Conservation (phyloP, 2,329 filamentous ascomycete species). For the Diaporthe capsici region DNA sequence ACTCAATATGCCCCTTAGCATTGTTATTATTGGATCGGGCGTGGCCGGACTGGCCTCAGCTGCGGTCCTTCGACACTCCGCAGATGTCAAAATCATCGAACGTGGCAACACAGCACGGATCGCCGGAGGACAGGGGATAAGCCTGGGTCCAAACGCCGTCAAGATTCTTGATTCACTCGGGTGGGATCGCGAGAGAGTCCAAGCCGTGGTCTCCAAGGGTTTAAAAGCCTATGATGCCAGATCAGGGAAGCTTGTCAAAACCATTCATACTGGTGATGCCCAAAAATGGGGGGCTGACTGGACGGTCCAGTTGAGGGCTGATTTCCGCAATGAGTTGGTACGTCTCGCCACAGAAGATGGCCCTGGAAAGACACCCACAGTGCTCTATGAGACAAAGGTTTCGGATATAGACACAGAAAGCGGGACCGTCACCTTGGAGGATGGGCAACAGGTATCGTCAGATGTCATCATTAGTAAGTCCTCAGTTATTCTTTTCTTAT, state of each 20-base stretch:
- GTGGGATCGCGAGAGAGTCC: not conserved
- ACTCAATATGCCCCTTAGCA: not conserved
- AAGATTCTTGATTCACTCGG: not conserved
- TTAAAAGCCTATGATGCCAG: not conserved
- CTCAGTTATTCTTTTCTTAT: not conserved
- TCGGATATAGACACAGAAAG: not conserved
- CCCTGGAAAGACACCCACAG: not conserved
- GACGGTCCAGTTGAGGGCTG: not conserved
- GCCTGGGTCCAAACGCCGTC: not conserved
- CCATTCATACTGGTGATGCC: not conserved
- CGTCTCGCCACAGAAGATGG: not conserved
- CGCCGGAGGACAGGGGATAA: not conserved
- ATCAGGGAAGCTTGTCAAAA: not conserved
- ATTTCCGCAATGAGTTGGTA: not conserved
- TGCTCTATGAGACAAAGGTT: not conserved
- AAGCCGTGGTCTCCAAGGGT: not conserved
- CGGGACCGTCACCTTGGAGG: not conserved
- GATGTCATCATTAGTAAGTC: not conserved
- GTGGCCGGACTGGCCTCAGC: not conserved
- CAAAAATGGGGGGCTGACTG: not conserved
- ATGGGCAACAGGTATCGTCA: not conserved
- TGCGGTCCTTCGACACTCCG: not conserved
- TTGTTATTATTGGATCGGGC: not conserved
- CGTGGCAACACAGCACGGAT: not conserved
- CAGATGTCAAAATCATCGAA: not conserved